Conservation (phyloP, 129 eudicot species). For the Helianthus tuberosus region DNA sequence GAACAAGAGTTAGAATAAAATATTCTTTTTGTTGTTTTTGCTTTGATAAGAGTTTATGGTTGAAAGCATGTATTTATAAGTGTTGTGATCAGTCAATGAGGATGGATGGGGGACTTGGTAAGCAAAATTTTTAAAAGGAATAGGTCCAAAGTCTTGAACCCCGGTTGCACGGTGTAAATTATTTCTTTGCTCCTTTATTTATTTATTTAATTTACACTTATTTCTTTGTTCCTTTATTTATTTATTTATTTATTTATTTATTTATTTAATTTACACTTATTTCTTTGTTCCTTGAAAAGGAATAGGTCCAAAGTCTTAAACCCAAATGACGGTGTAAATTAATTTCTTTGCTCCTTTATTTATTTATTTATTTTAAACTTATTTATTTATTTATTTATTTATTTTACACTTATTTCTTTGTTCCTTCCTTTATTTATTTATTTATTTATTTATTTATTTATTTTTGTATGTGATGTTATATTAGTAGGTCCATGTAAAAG, state of each 20-base stretch:
- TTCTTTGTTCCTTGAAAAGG: not conserved
- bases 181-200: not conserved
- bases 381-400: no score
- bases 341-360: no score
- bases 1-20: not conserved
- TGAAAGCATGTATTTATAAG: not conserved
- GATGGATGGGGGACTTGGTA: slow-evolving; percentile 2
- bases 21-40: not conserved
- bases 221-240: not conserved
- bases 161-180: slow-evolving; percentile 5
- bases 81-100: not conserved
- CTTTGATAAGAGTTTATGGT: not conserved
- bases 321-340: no score
- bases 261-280: not conserved
- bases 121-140: not conserved
- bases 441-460: no score
- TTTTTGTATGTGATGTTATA: not conserved
- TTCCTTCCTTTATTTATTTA: not conserved
- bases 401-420: no score
- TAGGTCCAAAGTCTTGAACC: slow-evolving; percentile 26
- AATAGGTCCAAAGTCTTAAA: no score
- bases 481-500: not conserved
- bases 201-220: not conserved
- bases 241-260: not conserved
- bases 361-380: no score